A percentile compares a stretch with the other conserved stretches of the same genome.
Evolutionary conservation across 345 rosid genomes (phyloP).

Genomic region (Pistacia integerrima): DNA sequence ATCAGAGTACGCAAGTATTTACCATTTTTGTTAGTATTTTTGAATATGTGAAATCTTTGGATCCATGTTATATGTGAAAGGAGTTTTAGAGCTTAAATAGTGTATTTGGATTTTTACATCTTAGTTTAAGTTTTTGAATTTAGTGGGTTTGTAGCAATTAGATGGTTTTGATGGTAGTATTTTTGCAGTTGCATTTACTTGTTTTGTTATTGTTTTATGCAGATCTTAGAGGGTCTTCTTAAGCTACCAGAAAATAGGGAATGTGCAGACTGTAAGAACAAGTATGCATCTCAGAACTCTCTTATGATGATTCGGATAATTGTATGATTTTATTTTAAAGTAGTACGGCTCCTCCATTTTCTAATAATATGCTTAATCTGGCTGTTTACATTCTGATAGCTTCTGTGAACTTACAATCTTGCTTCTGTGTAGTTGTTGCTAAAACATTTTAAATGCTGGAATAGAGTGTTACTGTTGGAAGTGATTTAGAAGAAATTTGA

Average conservation of each 20-base stretch:
- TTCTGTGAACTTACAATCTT: not conserved
- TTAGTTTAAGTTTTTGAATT: not conserved
- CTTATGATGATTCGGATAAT: not conserved
- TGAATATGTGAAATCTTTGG: not conserved
- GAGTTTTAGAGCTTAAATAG: not conserved
- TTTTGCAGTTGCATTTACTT: not conserved
- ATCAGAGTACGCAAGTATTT: no score
- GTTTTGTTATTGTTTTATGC: conserved; percentile 18
- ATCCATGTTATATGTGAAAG: no score
- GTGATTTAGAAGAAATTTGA: not conserved
- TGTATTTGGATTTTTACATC: not conserved
- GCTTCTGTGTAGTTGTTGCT: not conserved
- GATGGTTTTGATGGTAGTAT: not conserved
- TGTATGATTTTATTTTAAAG: not conserved
- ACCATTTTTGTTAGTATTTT: no score
- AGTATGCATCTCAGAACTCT: conserved; percentile 31
- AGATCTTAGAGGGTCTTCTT: conserved; percentile 58
- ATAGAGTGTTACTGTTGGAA: not conserved
- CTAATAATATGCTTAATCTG: not conserved
- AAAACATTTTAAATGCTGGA: not conserved
- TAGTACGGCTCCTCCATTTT: not conserved
- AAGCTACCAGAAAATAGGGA: conserved; percentile 57
- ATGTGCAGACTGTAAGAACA: conserved; percentile 61
- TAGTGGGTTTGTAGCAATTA: not conserved
- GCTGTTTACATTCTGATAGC: not conserved